Percentiles rank a stretch among this genome's conserved stretches.
Evolutionary conservation across 75 land plant species (phyloP).

Genomic region (Ceratopteris richardii): DNA sequence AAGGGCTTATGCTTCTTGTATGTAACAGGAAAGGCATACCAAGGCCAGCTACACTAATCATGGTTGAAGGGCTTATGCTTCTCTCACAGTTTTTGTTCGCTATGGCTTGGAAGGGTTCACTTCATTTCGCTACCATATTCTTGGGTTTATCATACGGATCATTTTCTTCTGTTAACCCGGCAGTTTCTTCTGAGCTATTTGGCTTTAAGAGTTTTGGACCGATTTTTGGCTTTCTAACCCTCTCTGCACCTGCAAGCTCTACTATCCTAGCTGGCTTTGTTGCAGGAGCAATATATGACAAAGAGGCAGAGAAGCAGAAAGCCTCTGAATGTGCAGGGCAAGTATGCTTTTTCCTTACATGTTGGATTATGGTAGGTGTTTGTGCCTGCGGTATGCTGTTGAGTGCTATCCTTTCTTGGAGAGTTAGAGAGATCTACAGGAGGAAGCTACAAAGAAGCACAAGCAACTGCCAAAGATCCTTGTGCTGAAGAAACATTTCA

Average conservation of each 20-base stretch:
- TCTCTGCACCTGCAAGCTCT: constrained; percentile 56
- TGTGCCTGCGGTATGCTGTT: constrained; percentile 56
- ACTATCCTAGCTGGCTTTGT: constrained; percentile 65
- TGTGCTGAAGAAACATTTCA: no score
- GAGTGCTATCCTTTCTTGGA: constrained; percentile 38
- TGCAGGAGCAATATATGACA: constrained; percentile 72
- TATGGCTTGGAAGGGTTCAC: constrained; percentile 24
- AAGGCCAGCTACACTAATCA: constrained; percentile 24
- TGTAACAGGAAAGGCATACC: constrained; percentile 25
- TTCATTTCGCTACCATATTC: constrained; percentile 32
- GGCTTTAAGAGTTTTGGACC: constrained; percentile 37
- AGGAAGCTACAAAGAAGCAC: no score
- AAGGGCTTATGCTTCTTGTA: constrained; percentile 31
- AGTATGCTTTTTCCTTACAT: constrained; percentile 64
- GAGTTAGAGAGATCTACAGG: constrained; percentile 15
- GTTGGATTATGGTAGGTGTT: constrained; percentile 64
- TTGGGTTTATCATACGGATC: constrained; percentile 41
- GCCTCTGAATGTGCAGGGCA: constrained; percentile 50
- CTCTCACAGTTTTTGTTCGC: constrained; percentile 38
- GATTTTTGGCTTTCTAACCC: constrained; percentile 35
- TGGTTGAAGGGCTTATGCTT: constrained; percentile 26
- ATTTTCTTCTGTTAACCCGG: constrained; percentile 40
- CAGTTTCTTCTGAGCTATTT: constrained; percentile 40
- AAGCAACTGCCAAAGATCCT: no score
- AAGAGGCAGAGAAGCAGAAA: constrained; percentile 66